phyloP scores from a whole-genome alignment of 2,329 filamentous ascomycete species.

The Mariannaea elegans region DNA sequence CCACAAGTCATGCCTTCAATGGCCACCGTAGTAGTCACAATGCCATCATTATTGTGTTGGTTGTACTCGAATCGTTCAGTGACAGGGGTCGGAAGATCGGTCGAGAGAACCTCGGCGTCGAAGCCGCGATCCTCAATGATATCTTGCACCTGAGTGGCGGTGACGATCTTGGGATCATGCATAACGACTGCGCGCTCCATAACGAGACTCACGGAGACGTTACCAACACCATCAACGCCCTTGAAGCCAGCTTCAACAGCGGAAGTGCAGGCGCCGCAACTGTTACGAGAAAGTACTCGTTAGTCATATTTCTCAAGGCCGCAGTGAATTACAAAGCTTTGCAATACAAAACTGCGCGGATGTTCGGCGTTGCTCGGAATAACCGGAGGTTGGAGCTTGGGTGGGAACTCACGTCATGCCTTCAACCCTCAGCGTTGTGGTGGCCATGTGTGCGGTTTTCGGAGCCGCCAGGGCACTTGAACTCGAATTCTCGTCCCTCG shows the following conservation, averaged over 20 bases:
- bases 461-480: constrained; percentile 33
- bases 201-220: constrained; percentile 89
- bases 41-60: constrained; percentile 50
- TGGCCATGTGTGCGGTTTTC: constrained; percentile 75
- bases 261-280: constrained; percentile 92
- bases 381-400: constrained; percentile 23
- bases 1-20: constrained; percentile 93
- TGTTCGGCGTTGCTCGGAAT: constrained; percentile 24
- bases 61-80: constrained; percentile 49
- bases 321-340: constrained; percentile 5
- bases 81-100: constrained; percentile 71
- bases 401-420: constrained; percentile 76
- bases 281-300: constrained; percentile 57
- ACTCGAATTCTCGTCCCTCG: constrained; percentile 46
- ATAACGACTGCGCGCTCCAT: constrained; percentile 96
- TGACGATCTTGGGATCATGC: constrained; percentile 80
- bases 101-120: constrained; percentile 87
- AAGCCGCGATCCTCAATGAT: constrained; percentile 94
- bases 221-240: constrained; percentile 80
- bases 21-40: constrained; percentile 77
- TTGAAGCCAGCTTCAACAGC: constrained; percentile 94
- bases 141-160: constrained; percentile 80
- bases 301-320: constrained; percentile 38
- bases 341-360: neutral
- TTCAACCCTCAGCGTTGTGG: constrained; percentile 88